Evolutionary conservation across 2,329 filamentous ascomycete genomes (phyloP).

Genomic region (Sphaceloma murrayae): DNA sequence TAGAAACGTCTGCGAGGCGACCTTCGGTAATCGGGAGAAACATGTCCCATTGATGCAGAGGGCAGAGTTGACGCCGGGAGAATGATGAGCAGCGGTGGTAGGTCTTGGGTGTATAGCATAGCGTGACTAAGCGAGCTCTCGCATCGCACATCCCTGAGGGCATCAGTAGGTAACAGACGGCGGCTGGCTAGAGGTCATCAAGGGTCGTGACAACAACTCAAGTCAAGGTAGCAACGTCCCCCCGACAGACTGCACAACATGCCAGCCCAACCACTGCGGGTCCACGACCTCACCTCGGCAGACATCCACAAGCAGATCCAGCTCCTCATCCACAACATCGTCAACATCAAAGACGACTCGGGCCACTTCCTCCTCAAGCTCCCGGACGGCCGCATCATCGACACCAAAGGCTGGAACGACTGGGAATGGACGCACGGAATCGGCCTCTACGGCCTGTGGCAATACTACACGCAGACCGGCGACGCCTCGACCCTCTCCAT

Average conservation of each 20-base stretch:
- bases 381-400: constrained; percentile 64
- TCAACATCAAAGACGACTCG: constrained; percentile 67
- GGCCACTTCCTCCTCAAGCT: constrained; percentile 65
- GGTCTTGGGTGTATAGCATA: constrained; percentile 4
- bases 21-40: constrained; percentile 4
- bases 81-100: not conserved
- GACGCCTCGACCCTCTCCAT: constrained; percentile 51
- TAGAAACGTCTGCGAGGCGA: not conserved
- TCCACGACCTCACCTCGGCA: constrained; percentile 33
- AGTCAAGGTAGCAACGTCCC: not conserved
- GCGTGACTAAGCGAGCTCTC: not conserved
- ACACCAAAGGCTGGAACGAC: constrained; percentile 75
- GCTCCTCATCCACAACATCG: constrained; percentile 60
- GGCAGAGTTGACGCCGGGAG: not conserved
- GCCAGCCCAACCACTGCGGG: constrained; percentile 28
- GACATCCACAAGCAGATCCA: constrained; percentile 49
- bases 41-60: constrained; percentile 1
- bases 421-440: constrained; percentile 56
- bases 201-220: constrained; percentile 14
- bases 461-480: constrained; percentile 66
- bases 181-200: constrained; percentile 17
- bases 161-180: constrained; percentile 3
- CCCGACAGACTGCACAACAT: constrained; percentile 24
- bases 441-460: constrained; percentile 71
- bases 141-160: constrained; percentile 1